Base-by-base conservation (phyloP, 2,329 filamentous ascomycete genomes). In the Rosellinia necatrix region DNA sequence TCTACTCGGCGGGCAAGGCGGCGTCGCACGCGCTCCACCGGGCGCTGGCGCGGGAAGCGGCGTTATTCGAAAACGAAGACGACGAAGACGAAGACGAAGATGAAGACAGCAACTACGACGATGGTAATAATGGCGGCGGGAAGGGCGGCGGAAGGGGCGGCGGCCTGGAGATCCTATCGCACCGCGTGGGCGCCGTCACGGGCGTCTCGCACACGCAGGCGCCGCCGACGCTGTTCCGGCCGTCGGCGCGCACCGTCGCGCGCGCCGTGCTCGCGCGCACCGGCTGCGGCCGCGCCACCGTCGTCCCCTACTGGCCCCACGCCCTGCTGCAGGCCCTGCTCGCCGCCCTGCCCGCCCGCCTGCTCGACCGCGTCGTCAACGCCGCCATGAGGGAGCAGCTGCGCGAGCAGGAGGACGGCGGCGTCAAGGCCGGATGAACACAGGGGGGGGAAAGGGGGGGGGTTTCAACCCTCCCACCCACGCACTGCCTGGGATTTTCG, bases 41-140 rank as follows among this genome's bases (percentile, higher is more conserved):
- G 25, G 59, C 63, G 38, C 10, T 62, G 7, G 59, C 58, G 56
- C 27, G 55, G 2, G 81, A 84, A 64, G 69, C 78, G 68, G 61
- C 59, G 10, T 55, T 71, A 7, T 12, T 38, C 10, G 30, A 34
- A 12, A 13, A 12, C 10, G 30, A n/a, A 17, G 58, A 56, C 25
- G 35, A 41, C 8, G 27, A 48, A 7, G 53, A 47, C 6, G 32
- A 53, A 4, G 59, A 54, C 41, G 21, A 27, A 46, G 24, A 9
- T 66, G n/a, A n/a, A n/a, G n/a, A n/a, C n/a, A n/a, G n/a, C n/a
- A n/a, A n/a, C n/a, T n/a, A n/a, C n/a, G n/a, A n/a, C n/a, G n/a
- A n/a, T n/a, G n/a, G n/a, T n/a, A n/a, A n/a, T n/a, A n/a, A n/a
- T n/a, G n/a, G n/a, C n/a, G n/a, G n/a, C n/a, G n/a, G n/a, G n/a